These are phyloP conservation scores for Crithidia bombi DNA, from an alignment of 208 protist genomes.

Conservation along the genomic window DNA sequence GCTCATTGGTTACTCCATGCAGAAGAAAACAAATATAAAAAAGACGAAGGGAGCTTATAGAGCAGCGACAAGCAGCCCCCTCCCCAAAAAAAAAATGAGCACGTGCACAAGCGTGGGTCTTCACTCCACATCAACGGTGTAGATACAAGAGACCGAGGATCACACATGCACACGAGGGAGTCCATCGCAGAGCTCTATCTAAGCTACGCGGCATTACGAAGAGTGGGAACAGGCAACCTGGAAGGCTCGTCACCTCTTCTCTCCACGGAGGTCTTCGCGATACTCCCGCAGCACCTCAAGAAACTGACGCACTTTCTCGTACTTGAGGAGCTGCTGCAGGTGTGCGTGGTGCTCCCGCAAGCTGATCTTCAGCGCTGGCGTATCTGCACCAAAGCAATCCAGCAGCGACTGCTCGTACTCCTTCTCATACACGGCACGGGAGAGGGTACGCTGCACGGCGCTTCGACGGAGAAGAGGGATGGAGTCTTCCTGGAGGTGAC, in stretches of 20 bases:
- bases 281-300: conserved; percentile 29
- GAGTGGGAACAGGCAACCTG: no score
- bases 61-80: background rate
- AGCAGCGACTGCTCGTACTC: conserved; percentile 43
- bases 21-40: no score
- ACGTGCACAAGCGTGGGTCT: no score
- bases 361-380: conserved; percentile 25
- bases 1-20: no score
- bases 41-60: conserved; percentile 2
- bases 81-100: background rate
- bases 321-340: conserved; percentile 35
- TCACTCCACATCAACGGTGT: no score
- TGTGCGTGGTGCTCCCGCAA: conserved; percentile 47
- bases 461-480: conserved; percentile 44
- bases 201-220: no score
- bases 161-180: background rate
- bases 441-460: conserved; percentile 50
- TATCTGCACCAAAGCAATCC: conserved; percentile 48
- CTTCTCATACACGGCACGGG: conserved; percentile 44
- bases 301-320: conserved; percentile 31
- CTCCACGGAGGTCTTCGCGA: conserved; percentile 34
- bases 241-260: background rate
- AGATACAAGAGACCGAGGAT: no score
- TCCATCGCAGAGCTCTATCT: no score
- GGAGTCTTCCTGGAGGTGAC: conserved; percentile 34